These are phyloP conservation scores for Aphanomyces astaci DNA, from an alignment of 352 stramenopile species.

Conservation along the genomic window DNA sequence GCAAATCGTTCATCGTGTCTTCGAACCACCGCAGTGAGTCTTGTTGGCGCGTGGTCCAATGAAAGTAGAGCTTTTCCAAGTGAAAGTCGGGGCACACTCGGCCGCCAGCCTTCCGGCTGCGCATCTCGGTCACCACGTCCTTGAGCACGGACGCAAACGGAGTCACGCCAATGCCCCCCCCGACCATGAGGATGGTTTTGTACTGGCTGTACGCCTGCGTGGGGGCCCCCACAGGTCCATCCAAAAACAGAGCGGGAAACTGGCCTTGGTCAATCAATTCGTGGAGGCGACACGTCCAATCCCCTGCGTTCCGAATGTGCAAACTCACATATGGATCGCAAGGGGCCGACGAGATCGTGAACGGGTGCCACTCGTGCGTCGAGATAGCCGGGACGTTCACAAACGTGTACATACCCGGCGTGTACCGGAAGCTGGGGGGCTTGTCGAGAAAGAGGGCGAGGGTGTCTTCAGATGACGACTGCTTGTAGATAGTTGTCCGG, in stretches of 20 bases:
- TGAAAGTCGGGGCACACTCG: conserved; percentile 58
- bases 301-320: conserved; percentile 56
- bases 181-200: conserved; percentile 55
- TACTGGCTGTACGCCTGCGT: conserved; percentile 58
- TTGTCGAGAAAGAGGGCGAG: conserved; percentile 63
- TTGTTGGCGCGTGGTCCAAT: conserved; percentile 69
- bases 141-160: conserved; percentile 62
- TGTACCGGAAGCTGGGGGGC: conserved; percentile 45
- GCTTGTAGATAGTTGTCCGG: too few relatives aligned
- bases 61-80: conserved; percentile 76
- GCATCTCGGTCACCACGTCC: conserved; percentile 49
- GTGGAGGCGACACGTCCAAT: conserved; percentile 59
- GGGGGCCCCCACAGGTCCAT: conserved; percentile 49
- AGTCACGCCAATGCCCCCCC: conserved; percentile 60
- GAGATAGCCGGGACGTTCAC: conserved; percentile 74
- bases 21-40: conserved; percentile 75
- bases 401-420: conserved; percentile 76
- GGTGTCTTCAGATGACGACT: conserved; percentile 31
- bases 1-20: conserved; percentile 74
- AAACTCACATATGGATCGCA: conserved; percentile 58
- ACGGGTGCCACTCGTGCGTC: conserved; percentile 80
- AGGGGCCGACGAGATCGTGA: conserved; percentile 81
- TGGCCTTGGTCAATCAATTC: conserved; percentile 23
- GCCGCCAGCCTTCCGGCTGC: conserved; percentile 29
- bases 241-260: conserved; percentile 47